Conservation (phyloP, 1,139 yeast species). For the Zygoascus meyerae region DNA sequence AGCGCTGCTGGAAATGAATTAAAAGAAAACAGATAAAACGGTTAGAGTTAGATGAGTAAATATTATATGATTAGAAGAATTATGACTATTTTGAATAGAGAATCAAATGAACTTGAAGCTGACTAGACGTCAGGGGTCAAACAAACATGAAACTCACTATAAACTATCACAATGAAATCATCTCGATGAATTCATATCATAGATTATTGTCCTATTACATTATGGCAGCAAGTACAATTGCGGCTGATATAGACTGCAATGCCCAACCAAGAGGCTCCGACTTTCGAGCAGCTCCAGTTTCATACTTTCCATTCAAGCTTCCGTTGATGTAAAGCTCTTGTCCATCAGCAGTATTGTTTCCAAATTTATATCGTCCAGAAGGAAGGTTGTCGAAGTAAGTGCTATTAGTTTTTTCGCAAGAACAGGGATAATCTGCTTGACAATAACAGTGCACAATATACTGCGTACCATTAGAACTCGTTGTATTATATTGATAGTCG, state of each 20-base stretch:
- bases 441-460: slow-evolving; percentile 24
- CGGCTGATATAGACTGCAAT: slow-evolving; percentile 2
- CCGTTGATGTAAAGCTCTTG: slow-evolving; percentile 21
- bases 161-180: no score
- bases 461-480: slow-evolving; percentile 19
- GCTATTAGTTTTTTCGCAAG: slow-evolving; percentile 20
- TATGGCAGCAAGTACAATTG: slow-evolving; percentile 7
- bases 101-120: background rate
- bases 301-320: slow-evolving; percentile 16
- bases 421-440: slow-evolving; percentile 21
- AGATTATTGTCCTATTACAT: background rate
- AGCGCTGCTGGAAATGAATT: no score
- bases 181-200: no score
- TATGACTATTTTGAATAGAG: background rate
- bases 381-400: slow-evolving; percentile 21
- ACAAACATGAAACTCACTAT: no score
- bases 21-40: background rate
- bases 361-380: slow-evolving; percentile 11
- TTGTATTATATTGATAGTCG: slow-evolving; percentile 20
- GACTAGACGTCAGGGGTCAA: no score
- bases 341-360: slow-evolving; percentile 10
- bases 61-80: background rate
- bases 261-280: background rate
- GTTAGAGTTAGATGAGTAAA: background rate
- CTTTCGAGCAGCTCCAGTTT: background rate